These are phyloP conservation scores for Kuraishia borneana DNA, from an alignment of 805 yeast species.

Conservation along the genomic window DNA sequence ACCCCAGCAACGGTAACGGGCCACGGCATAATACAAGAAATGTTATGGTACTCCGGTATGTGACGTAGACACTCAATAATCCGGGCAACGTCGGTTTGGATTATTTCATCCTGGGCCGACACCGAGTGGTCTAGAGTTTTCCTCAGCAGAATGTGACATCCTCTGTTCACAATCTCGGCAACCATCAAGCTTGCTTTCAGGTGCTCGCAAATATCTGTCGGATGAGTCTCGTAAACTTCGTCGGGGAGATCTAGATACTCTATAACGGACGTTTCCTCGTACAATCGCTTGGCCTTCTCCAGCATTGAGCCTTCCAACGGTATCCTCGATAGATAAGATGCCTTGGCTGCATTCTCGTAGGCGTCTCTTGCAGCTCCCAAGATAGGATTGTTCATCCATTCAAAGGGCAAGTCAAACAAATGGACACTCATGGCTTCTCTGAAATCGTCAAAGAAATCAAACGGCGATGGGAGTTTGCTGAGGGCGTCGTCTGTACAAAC, in stretches of 20 bases:
- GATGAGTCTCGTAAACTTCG: neutral
- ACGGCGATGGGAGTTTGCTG: slow-evolving; percentile 28
- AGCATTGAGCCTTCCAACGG: slow-evolving; percentile 5
- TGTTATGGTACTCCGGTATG: slow-evolving; percentile 1
- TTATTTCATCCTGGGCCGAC: slow-evolving; percentile 1
- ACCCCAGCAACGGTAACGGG: slow-evolving; percentile 10
- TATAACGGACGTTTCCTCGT: neutral
- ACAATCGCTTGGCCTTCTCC: neutral
- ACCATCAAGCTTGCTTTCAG: slow-evolving; percentile 4
- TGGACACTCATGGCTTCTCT: slow-evolving; percentile 15
- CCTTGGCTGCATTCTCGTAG: slow-evolving; percentile 23
- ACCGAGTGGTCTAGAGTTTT: slow-evolving; percentile 4
- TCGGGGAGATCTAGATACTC: slow-evolving; percentile 2
- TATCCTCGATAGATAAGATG: slow-evolving; percentile 17
- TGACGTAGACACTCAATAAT: slow-evolving; percentile 2
- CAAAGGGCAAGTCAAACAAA: slow-evolving; percentile 1
- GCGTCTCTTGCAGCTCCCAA: slow-evolving; percentile 24
- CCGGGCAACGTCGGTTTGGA: slow-evolving; percentile 5
- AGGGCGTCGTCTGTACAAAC: slow-evolving; percentile 18
- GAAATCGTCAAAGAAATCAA: slow-evolving; percentile 18
- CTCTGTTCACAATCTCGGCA: slow-evolving; percentile 2
- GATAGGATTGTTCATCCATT: slow-evolving; percentile 31
- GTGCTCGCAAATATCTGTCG: neutral
- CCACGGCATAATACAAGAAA: slow-evolving; percentile 5
- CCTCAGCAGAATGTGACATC: slow-evolving; percentile 3